These are phyloP conservation scores for Phaeosphaeria sp. DNA, from an alignment of 2,329 filamentous ascomycete species.

Conservation along the genomic window DNA sequence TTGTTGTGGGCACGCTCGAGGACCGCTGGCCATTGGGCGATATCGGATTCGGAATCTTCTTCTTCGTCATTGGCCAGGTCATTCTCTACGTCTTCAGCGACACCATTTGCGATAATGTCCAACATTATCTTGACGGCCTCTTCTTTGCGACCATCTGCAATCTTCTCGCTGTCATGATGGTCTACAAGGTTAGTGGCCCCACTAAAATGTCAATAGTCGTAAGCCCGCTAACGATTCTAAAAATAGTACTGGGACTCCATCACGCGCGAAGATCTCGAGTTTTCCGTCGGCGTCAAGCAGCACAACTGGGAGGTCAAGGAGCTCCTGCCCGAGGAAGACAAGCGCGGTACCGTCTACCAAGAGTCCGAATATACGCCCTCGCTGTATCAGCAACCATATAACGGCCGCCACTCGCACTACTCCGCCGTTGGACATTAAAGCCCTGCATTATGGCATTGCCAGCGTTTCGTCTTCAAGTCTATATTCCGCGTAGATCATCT, in stretches of 20 bases:
- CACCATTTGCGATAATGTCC: constrained; percentile 80
- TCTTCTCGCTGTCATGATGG: constrained; percentile 96
- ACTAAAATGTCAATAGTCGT: constrained; percentile 1
- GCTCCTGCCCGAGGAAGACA: constrained; percentile 75
- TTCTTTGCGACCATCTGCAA: constrained; percentile 97
- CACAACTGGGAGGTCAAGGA: constrained; percentile 99
- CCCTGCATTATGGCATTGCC: constrained; percentile 3
- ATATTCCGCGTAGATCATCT: constrained; percentile 10
- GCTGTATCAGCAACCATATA: constrained; percentile 47
- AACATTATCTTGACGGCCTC: constrained; percentile 92
- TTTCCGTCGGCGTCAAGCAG: constrained; percentile 91
- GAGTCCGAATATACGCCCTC: constrained; percentile 65
- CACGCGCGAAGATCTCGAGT: constrained; percentile 96
- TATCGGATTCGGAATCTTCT: constrained; percentile 87
- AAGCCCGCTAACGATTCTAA: constrained; percentile 22
- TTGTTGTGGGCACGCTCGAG: constrained; percentile 88
- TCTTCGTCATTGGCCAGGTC: constrained; percentile 91
- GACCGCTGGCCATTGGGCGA: constrained; percentile 96
- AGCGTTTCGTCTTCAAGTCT: constrained; percentile 4
- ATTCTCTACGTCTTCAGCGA: constrained; percentile 89
- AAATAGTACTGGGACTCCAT: constrained; percentile 97
- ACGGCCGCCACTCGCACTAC: constrained; percentile 43
- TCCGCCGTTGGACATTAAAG: constrained; percentile 41
- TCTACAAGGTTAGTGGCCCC: constrained; percentile 78
- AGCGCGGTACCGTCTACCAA: constrained; percentile 78